Conservation (phyloP, 768 basidiomycete species). For the Pleurotus salmoneostramineus region DNA sequence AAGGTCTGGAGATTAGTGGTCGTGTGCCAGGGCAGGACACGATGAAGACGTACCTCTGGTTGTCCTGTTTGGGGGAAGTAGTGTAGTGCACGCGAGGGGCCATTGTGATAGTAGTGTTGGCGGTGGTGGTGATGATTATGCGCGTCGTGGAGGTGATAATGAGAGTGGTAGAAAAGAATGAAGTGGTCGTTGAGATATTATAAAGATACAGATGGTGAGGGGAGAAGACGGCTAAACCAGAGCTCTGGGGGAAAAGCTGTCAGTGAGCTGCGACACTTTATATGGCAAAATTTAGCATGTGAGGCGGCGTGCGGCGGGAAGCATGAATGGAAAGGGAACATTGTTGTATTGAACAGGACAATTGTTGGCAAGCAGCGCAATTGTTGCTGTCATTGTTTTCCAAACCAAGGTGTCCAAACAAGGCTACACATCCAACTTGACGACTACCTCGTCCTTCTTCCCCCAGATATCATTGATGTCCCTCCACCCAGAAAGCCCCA, state of each 20-base stretch:
- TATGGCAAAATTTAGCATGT: neutral
- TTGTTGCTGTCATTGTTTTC: neutral
- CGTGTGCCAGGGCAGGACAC: neutral
- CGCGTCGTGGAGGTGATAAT: neutral
- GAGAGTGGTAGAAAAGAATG: slow-evolving; percentile 3
- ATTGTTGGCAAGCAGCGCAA: slow-evolving; percentile 1
- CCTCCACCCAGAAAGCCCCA: slow-evolving; percentile 59
- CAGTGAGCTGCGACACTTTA: neutral
- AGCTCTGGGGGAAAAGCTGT: neutral
- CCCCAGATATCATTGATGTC: slow-evolving; percentile 60
- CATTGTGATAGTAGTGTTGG: neutral
- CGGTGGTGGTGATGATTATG: neutral
- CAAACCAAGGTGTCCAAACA: neutral
- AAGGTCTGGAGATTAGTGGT: neutral
- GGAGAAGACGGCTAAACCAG: slow-evolving; percentile 1
- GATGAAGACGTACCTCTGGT: neutral
- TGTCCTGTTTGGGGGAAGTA: neutral
- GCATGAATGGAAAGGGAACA: neutral
- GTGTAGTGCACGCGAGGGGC: slow-evolving; percentile 3
- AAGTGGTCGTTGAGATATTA: neutral
- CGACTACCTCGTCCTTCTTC: slow-evolving; percentile 44
- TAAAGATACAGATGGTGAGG: neutral
- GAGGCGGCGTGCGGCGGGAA: neutral
- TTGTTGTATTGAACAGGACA: slow-evolving; percentile 2
- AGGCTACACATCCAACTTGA: slow-evolving; percentile 16